phyloP scores from a whole-genome alignment of 1,284 basidiomycete species.

The Apiotrichum laibachii region DNA sequence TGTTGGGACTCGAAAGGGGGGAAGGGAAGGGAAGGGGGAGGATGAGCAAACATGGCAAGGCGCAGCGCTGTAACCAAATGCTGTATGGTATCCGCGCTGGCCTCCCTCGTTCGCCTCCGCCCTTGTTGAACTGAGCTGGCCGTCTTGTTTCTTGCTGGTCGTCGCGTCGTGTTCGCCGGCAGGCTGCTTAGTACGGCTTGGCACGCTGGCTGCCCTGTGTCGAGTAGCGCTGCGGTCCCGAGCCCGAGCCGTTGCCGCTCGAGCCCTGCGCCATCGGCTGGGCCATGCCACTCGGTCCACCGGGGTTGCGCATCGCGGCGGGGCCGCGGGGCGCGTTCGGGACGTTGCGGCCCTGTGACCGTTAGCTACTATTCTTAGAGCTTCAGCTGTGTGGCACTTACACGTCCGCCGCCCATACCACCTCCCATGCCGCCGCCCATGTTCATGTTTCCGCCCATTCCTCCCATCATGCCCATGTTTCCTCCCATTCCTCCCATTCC shows the following conservation, averaged over 20 bases:
- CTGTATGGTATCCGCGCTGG: no score
- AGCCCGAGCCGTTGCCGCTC: constrained; percentile 49
- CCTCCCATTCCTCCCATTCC: constrained; percentile 55
- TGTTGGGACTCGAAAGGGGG: no score
- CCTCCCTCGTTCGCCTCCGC: no score
- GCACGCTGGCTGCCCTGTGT: constrained; percentile 47
- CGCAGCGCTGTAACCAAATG: no score
- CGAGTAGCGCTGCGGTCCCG: constrained; percentile 67
- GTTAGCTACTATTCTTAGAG: background rate
- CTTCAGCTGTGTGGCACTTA: constrained; percentile 5
- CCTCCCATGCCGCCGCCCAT: constrained; percentile 43
- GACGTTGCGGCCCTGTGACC: constrained; percentile 17
- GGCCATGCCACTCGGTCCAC: constrained; percentile 44
- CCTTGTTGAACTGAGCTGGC: no score
- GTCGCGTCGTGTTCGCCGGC: background rate
- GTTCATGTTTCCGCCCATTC: constrained; percentile 54
- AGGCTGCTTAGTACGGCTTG: constrained; percentile 40
- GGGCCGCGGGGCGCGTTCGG: constrained; percentile 52
- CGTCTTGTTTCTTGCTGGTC: no score
- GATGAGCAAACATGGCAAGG: no score
- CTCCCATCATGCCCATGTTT: constrained; percentile 52
- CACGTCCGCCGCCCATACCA: constrained; percentile 42
- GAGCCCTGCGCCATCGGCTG: constrained; percentile 53
- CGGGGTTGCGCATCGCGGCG: constrained; percentile 50
- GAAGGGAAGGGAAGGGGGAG: no score